Evolutionary conservation across 768 basidiomycete species (phyloP).

Genomic region (Xerocomellus chrysenteron): DNA sequence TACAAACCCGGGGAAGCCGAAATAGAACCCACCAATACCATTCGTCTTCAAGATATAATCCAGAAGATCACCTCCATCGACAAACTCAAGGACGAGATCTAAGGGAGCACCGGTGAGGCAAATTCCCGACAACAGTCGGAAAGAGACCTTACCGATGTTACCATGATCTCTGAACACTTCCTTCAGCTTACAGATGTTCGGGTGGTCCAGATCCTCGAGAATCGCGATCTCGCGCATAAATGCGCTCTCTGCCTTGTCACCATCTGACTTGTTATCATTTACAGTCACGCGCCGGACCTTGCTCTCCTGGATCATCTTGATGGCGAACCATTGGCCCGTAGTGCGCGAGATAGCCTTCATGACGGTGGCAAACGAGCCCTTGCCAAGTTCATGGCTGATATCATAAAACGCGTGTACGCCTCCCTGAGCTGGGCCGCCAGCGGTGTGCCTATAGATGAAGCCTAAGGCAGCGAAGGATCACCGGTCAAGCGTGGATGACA

Average conservation of each 20-base stretch:
- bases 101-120: constrained; percentile 29
- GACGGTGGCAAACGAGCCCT: constrained; percentile 90
- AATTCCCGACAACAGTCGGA: background rate
- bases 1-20: background rate
- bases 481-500: background rate
- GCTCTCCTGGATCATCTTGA: constrained; percentile 77
- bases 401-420: constrained; percentile 70
- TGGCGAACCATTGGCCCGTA: constrained; percentile 76
- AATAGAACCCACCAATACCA: constrained; percentile 55
- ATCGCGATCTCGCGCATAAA: constrained; percentile 79
- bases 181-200: constrained; percentile 77
- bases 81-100: constrained; percentile 83
- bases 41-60: constrained; percentile 66
- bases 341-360: constrained; percentile 72
- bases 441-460: constrained; percentile 69
- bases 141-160: constrained; percentile 49
- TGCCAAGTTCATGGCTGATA: constrained; percentile 70
- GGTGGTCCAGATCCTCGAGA: constrained; percentile 72
- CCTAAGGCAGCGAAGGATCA: constrained; percentile 38
- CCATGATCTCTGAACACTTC: constrained; percentile 73
- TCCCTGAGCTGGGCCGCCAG: constrained; percentile 44
- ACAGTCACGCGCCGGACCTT: constrained; percentile 42
- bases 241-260: constrained; percentile 31
- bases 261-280: constrained; percentile 30
- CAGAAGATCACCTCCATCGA: constrained; percentile 87